phyloP scores from a whole-genome alignment of 768 basidiomycete species.

The Hebeloma cylindrosporum region DNA sequence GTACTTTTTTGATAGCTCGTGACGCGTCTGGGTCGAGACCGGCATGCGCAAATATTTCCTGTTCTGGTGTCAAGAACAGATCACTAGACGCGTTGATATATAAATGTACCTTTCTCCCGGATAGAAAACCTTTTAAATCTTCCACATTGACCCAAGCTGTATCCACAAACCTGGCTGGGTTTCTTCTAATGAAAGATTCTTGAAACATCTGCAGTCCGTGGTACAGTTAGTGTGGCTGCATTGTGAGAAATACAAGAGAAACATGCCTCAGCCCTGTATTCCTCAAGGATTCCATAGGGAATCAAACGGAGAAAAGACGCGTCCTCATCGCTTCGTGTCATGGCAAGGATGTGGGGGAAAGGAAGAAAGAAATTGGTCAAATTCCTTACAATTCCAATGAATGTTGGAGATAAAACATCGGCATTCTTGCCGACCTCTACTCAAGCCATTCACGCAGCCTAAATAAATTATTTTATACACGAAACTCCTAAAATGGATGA shows the following conservation, averaged over 20 bases:
- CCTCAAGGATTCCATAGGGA: constrained; percentile 2
- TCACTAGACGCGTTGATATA: not conserved
- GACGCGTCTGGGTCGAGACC: not conserved
- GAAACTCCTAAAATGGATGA: too few species aligned
- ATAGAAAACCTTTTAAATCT: not conserved
- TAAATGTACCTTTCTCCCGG: not conserved
- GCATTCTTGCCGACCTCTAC: too few species aligned
- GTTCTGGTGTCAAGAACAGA: not conserved
- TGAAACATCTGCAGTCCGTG: not conserved
- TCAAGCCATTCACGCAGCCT: too few species aligned
- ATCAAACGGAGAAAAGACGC: not conserved
- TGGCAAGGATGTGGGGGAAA: not conserved
- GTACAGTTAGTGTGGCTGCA: not conserved
- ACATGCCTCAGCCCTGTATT: constrained; percentile 2
- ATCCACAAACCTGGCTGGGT: constrained; percentile 3
- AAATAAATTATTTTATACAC: too few species aligned
- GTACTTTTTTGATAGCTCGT: too few species aligned
- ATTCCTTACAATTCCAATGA: too few species aligned
- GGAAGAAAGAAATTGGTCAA: not conserved
- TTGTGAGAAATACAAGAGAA: not conserved
- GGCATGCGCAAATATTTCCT: constrained; percentile 1
- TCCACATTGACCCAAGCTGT: constrained; percentile 1
- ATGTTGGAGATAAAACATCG: too few species aligned
- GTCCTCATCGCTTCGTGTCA: not conserved
- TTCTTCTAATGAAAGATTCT: not conserved